Evolutionary conservation across 306 rosid species (phyloP), one percentile per base, ranked within the genome.

Genomic region (Pterocarpus santalinus): DNA sequence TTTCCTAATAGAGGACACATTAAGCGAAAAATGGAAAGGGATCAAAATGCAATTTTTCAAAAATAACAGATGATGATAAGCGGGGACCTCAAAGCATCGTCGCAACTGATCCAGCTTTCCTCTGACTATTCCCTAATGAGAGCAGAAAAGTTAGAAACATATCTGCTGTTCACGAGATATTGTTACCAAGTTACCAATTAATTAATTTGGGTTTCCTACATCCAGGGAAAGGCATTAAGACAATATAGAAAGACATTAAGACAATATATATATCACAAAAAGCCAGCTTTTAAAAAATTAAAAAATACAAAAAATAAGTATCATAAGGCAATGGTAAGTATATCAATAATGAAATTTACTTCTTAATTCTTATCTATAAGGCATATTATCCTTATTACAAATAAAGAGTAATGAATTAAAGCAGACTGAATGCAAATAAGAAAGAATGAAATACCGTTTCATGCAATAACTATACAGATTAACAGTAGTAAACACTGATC

Each of bases 51-150:
- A 81, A 57, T 51, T 64, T 14, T 70, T 72, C 49, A 63, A 47
- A 15, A 15, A 71, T 32, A 53, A 64, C 16, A 71, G 17, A 79
- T 68, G 75, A 35, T 33, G 69, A 47, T 43, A 57, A 83, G 46
- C 60, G 17, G 85, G 53, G 73, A 93, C 99, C 98, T 95, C 99
- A 86, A 95, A 93, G 87, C 98, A 95, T 83, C 97, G 92, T 15
- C 89, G 93, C 87, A 95, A 78, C 82, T 95, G 97, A 84, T 95
- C 98, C 80, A 95, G 82, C 87, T 93, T 95, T 85, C 99, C 99
- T 85, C 97, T 88, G 9, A 95, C 91, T 73, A 95, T 95, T 56
- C 99, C 99, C 98, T 91, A 84, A 76, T 51, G 73, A 68, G 33
- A 77, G 72, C 38, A 11, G 34, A 60, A 56, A 62, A 53, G 68